Base-by-base conservation (phyloP, 768 basidiomycete species). In the Tephrocybe sp. region DNA sequence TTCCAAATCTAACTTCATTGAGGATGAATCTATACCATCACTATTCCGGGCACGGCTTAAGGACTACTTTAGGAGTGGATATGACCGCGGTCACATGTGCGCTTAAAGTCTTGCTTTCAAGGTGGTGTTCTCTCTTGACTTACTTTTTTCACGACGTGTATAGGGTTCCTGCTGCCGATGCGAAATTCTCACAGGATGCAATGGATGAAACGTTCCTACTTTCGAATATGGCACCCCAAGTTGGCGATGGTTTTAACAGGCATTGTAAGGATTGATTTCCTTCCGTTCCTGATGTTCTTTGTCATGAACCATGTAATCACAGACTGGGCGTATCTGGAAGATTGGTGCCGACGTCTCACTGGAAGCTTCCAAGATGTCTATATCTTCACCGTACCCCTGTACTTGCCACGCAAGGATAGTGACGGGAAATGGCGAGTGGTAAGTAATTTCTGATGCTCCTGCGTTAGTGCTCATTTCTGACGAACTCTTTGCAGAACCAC, bases 371-470 rank as follows among this genome's bases (percentile, higher is more conserved):
- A 89, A 36, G 94, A 99, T 62, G 97, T 99, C 44, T 99, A 95
- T 68, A 85, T 98, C 41, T 99, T 99, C 72, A 99, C 97, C 3
- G 79, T 99, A 14, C 97, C 97, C 0, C 74, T 99, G n/a, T 99
- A 98, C 70, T 81, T 98, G 2, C 97, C 97, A 1, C 83, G 80
- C 43, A 79, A 81, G 43, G 88, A 92, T 4, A 61, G 82, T 3
- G 96, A 98, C 62, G 94, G 95, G 9, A 98, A 96, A 71, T 98
- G 89, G 87, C 84, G 92, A 49, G 89, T 98, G 58, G 95, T 97
- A 61, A 69, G 91, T 81, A 2, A 36, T 26, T 47, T 45, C 32
- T 32, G 50, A 47, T 0, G 16, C 10, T 1, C 44, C 20, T 17
- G 44, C 38, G 32, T 31, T 12, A 48, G 35, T 5, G 7, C 16